Percentiles rank a stretch among this genome's conserved stretches.
Evolutionary conservation across 805 yeast genomes (phyloP).

Genomic region (Candida peoriensis): DNA sequence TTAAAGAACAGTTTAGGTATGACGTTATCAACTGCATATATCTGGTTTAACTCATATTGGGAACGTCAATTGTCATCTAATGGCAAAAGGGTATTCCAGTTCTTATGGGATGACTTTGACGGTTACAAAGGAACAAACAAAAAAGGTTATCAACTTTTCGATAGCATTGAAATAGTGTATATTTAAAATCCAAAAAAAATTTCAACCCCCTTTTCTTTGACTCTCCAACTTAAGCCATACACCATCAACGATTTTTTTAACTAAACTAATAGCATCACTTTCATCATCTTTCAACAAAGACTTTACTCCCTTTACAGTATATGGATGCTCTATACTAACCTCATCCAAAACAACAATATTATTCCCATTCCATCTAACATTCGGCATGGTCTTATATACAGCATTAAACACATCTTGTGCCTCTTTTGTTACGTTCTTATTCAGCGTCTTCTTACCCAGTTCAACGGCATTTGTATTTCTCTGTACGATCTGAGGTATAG

Average conservation of each 20-base stretch:
- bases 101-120: conserved; percentile 51
- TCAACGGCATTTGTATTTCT: conserved; percentile 20
- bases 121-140: conserved; percentile 60
- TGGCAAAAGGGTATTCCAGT: conserved; percentile 4
- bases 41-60: conserved; percentile 42
- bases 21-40: conserved; percentile 22
- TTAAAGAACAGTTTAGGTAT: conserved; percentile 1
- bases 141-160: conserved; percentile 50
- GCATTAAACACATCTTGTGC: conserved; percentile 42
- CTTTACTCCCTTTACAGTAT: conserved; percentile 25
- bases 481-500: conserved; percentile 12
- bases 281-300: conserved; percentile 9
- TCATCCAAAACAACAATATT: conserved; percentile 42
- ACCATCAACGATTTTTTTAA: conserved; percentile 45
- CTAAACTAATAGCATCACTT: conserved; percentile 30
- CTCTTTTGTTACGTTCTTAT: conserved; percentile 34
- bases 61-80: conserved; percentile 32
- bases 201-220: conserved; percentile 49
- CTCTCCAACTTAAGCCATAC: conserved; percentile 41
- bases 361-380: conserved; percentile 39
- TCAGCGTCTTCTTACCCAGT: conserved; percentile 23
- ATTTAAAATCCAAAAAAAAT: not conserved
- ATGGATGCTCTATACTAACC: conserved; percentile 41
- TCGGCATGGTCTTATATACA: conserved; percentile 38
- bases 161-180: conserved; percentile 18